Evolutionary conservation across 202 grass and related monocot genomes (phyloP).

Genomic region (Carex sylvatica): DNA sequence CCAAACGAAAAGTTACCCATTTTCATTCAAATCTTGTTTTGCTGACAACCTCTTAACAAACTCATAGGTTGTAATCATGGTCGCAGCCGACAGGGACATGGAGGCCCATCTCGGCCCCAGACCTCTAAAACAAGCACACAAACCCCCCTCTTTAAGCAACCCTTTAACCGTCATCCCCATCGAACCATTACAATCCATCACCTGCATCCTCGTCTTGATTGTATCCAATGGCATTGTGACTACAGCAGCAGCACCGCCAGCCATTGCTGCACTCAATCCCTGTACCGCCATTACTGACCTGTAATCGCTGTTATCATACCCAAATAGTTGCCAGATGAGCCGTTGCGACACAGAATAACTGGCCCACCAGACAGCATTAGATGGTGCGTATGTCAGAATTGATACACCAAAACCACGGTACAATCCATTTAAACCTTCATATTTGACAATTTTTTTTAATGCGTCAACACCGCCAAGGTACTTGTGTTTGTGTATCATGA

Average conservation of each 20-base stretch:
- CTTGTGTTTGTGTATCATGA: constrained; percentile 80
- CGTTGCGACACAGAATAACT: constrained; percentile 77
- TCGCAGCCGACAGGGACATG: constrained; percentile 79
- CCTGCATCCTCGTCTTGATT: constrained; percentile 90
- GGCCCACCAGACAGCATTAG: constrained; percentile 92
- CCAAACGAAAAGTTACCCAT: not conserved
- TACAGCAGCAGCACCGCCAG: constrained; percentile 59
- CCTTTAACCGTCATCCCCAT: constrained; percentile 54
- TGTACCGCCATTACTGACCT: constrained; percentile 60
- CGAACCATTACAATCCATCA: constrained; percentile 51
- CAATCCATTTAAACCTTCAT: constrained; percentile 68
- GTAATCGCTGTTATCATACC: constrained; percentile 23
- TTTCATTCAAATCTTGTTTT: constrained; percentile 35
- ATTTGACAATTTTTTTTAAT: constrained; percentile 62
- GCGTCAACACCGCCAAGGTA: constrained; percentile 67
- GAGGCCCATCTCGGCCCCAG: constrained; percentile 88
- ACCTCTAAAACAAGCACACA: constrained; percentile 78
- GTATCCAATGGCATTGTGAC: constrained; percentile 98
- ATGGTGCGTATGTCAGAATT: constrained; percentile 89
- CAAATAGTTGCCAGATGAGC: constrained; percentile 54
- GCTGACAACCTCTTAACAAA: constrained; percentile 78
- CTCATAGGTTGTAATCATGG: constrained; percentile 98
- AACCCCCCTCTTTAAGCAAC: constrained; percentile 72
- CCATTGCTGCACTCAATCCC: constrained; percentile 66
- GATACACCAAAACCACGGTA: constrained; percentile 95